Evolutionary conservation across 768 basidiomycete species (phyloP), one percentile per base, ranked within the genome.

Genomic region (Leucocoprinus sp.): DNA sequence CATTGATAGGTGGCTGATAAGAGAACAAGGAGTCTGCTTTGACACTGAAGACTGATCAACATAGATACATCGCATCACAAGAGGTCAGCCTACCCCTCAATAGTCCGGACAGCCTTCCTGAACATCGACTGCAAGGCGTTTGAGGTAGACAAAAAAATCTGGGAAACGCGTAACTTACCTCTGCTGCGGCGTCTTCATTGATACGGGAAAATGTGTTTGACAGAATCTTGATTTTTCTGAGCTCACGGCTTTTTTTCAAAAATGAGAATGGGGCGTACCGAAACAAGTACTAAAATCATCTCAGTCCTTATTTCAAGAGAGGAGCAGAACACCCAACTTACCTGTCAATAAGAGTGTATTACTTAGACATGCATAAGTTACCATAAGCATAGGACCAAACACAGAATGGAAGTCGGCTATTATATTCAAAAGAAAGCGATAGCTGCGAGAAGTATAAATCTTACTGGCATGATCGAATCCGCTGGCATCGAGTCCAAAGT

Each of bases 201-300:
- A 98, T 91, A 5, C 76, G 87, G 0, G 93, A 82, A 60, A 99
- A 99, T 0, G 96, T 97, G 58, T 97, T 90, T 5, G 91, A 91
- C 19, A 99, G 68, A 39, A 98, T 97, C 89, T 91, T 54, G 14
- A 33, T 26, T 45, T 26, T 29, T 23, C 11, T 50, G 19, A 43
- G 26, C 22, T 21, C 29, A 23, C 19, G 24, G 33, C 17, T 8
- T 18, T 35, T 11, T 23, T 23, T 8, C n/a, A n/a, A 15, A 17
- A 27, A 19, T 24, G 37, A 19, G 4, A 0, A 38, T 12, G 33
- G 2, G 6, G 61, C 81, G 48, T 59, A 88, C 86, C 51, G 87
- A 88, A 48, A 89, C 86, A 38, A 89, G 73, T 18, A 89, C 85
- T 86, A 42, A 3, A 9, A 21, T 18, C 8, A 50, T 19, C n/a